A percentile compares a stretch with the other conserved stretches of the same genome.
These are phyloP conservation scores for Tricholoma terreum DNA, from an alignment of 768 basidiomycete genomes.

Conservation along the genomic window DNA sequence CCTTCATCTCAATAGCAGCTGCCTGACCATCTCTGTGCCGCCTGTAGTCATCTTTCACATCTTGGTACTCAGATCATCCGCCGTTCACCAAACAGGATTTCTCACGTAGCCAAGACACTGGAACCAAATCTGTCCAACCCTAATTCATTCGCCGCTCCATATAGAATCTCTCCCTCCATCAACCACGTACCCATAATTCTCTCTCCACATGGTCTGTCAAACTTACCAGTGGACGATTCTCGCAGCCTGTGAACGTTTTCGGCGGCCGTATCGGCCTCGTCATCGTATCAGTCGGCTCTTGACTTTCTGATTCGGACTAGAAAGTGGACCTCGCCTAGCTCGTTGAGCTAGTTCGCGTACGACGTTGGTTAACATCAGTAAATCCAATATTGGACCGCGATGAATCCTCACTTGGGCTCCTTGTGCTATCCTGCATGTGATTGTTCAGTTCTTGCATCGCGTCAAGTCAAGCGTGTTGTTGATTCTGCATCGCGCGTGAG, in stretches of 20 bases:
- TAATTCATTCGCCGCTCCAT: background rate
- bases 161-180: background rate
- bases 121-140: background rate
- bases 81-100: background rate
- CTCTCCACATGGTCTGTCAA: background rate
- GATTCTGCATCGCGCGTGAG: background rate
- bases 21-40: too few relatives aligned
- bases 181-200: background rate
- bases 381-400: background rate
- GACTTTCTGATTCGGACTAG: background rate
- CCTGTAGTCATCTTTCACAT: too few relatives aligned
- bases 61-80: too few relatives aligned
- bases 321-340: background rate
- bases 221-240: background rate
- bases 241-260: background rate
- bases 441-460: background rate
- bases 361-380: background rate
- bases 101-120: background rate
- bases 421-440: too few relatives aligned
- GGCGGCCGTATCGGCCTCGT: background rate
- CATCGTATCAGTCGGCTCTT: background rate
- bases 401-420: background rate
- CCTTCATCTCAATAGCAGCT: too few relatives aligned
- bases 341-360: background rate
- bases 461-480: background rate